Evolutionary conservation across 306 rosid species (phyloP), one percentile per base, ranked within the genome.

Genomic region (Delonix regia): DNA sequence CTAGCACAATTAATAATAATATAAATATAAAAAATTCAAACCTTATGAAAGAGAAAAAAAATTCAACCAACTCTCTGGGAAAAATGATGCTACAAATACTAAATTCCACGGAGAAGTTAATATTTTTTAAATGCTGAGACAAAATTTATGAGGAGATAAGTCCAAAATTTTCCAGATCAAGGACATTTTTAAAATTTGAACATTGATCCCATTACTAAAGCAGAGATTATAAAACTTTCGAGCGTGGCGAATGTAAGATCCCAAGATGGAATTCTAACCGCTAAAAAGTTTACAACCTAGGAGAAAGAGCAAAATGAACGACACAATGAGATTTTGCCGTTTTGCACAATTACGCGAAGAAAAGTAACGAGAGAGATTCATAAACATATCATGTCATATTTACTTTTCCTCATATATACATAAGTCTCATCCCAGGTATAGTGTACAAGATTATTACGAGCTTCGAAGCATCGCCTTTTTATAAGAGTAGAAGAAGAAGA

Each of bases 371-470:
- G 10, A 76, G 33, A 62, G 47, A 72, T 44, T 59, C 71, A 11
- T 19, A 10, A 30, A 55, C 39, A 73, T 66, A 66, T 25, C 4
- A 7, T 71, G 69, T 47, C 6, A 66, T n/a, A 55, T 55, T 16
- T 47, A 47, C 39, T 73, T 61, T 44, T 65, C 82, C 85, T 84
- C 85, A n/a, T 80, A 83, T 85, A 73, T 74, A 88, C 85, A 86
- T 7, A 16, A 60, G 34, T 83, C 87, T 48, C 76, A 16, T 27
- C 72, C 73, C 22, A 10, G 52, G 71, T 62, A n/a, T n/a, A 79
- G 75, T 75, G 21, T 59, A 64, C 82, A 82, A 14, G 75, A 86
- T 73, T 75, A 69, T 56, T 64, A 42, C 63, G 44, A 73, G 77
- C 62, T 64, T 78, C 71, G 69, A 71, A 42, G 63, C 73, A 27